A percentile compares a stretch with the other conserved stretches of the same genome.
Conservation (phyloP, 176 grass and related monocot species). For the Raddia distichophylla region DNA sequence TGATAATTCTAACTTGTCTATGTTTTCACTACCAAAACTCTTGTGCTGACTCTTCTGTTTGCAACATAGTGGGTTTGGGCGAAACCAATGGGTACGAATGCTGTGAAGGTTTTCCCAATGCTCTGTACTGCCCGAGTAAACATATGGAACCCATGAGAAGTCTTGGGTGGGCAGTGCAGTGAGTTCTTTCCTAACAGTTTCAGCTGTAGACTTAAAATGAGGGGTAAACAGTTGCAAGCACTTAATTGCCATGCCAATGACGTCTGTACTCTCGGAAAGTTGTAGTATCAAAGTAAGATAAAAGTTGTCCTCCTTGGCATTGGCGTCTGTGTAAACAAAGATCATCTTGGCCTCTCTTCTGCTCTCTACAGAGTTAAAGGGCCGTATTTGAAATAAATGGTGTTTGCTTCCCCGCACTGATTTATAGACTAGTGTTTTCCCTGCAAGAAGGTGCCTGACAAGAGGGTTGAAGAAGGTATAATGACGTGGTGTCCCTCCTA, state of each 20-base stretch:
- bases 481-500: not conserved
- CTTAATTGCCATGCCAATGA: not conserved
- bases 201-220: not conserved
- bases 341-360: not conserved
- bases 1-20: not conserved
- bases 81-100: not conserved
- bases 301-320: no score
- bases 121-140: not conserved
- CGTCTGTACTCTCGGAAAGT: slow-evolving; percentile 26
- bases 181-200: not conserved
- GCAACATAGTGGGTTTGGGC: not conserved
- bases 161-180: not conserved
- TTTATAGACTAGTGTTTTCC: not conserved
- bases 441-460: slow-evolving; percentile 17
- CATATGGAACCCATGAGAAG: not conserved
- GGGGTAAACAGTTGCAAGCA: slow-evolving; percentile 16
- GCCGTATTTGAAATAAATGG: not conserved
- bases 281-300: not conserved
- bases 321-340: not conserved
- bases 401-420: no score
- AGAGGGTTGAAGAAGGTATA: slow-evolving; percentile 20
- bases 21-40: not conserved
- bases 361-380: not conserved
- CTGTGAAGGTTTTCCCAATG: not conserved
- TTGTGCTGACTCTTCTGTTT: not conserved